Evolutionary conservation across 129 eudicot genomes (phyloP), one percentile per base, ranked within the genome.

Genomic region (Helianthus tuberosus): DNA sequence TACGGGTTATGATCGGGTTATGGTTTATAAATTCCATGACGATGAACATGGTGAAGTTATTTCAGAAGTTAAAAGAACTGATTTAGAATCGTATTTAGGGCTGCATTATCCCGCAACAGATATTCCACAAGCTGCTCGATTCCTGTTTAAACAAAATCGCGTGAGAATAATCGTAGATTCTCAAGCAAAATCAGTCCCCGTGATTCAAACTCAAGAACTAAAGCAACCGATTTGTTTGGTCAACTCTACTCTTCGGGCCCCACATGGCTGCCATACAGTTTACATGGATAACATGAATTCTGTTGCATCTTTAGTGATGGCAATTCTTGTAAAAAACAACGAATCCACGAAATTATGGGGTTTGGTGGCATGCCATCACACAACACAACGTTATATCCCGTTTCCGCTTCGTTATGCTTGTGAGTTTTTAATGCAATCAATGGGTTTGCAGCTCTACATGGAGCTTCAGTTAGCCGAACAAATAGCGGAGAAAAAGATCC

Each of bases 271-370:
- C 58, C 96, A 90, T 72, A 5, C 9, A 1, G 81, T 76, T 68
- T 90, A 90, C 82, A 90, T 90, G 96, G 77, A 77, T 29, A 90
- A 90, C 69, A 87, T 90, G 93, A 63, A 78, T n/a, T 83, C 87
- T 5, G 67, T 76, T 44, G 90, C 90, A 39, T 83, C 96, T 15
- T 74, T 90, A 62, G 91, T 85, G 55, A 44, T 90, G 89, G 86
- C 96, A 12, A 80, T 90, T 73, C 62, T 90, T 48, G 65, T 87
- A 47, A 87, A 87, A 61, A 77, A 79, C 49, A 77, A 75, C 14
- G 82, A 74, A 6, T 82, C 90, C n/a, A 73, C 48, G 84, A 85
- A 81, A 77, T 77, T 90, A 48, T 90, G 96, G 96, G 96, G 96
- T 11, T 81, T 90, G 72, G 87, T 87, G 14, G 87, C 85, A 1